phyloP scores from a whole-genome alignment of 768 basidiomycete genomes.

The Ephemerocybe angulata region DNA sequence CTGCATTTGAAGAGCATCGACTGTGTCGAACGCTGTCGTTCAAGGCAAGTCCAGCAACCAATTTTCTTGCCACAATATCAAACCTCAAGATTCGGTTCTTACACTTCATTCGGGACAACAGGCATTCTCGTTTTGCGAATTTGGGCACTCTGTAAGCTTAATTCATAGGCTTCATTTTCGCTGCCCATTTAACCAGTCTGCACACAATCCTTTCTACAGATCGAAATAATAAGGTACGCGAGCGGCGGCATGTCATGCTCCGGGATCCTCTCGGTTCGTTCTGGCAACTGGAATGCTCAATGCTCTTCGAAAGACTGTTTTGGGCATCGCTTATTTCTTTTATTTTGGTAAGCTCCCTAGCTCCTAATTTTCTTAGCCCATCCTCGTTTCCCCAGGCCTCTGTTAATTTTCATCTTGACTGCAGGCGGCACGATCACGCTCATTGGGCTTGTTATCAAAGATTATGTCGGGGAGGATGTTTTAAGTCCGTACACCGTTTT shows the following conservation, averaged over 20 bases:
- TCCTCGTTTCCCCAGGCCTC: neutral
- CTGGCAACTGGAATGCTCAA: neutral
- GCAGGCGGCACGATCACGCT: conserved; percentile 23
- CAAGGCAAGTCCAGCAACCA: conserved; percentile 16
- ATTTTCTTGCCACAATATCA: neutral
- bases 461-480: conserved; percentile 25
- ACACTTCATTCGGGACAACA: neutral
- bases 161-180: neutral
- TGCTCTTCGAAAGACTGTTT: neutral
- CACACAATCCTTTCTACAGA: no score
- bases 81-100: neutral
- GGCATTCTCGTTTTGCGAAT: conserved; percentile 24
- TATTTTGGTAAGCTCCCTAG: conserved; percentile 18
- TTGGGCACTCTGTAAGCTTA: conserved; percentile 24
- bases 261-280: neutral
- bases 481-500: conserved; percentile 17
- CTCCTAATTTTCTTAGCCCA: neutral
- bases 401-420: neutral
- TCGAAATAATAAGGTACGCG: neutral
- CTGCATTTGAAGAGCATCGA: conserved; percentile 12
- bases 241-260: neutral
- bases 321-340: conserved; percentile 18
- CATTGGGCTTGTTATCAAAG: conserved; percentile 21
- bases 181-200: no score
- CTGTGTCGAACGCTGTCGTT: conserved; percentile 18